Evolutionary conservation across 441 rosid genomes (phyloP).

Genomic region (Populus hybrid): DNA sequence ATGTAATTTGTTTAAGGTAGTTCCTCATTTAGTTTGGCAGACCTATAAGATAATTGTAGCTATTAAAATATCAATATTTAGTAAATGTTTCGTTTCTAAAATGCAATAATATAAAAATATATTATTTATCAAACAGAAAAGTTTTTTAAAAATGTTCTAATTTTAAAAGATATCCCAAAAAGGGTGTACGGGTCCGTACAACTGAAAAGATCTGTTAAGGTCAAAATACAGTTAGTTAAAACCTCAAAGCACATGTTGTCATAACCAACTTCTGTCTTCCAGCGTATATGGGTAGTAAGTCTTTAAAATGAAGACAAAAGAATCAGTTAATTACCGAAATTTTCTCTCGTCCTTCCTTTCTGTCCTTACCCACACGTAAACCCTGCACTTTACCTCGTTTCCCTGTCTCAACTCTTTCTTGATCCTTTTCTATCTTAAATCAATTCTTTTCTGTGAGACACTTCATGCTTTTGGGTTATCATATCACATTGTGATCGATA

Average conservation of each 20-base stretch:
- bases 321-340: neutral
- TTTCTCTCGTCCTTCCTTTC: neutral
- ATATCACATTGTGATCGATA: neutral
- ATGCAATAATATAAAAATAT: fast-evolving
- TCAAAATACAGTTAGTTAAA: neutral
- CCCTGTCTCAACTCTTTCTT: neutral
- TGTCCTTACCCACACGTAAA: neutral
- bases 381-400: neutral
- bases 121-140: fast-evolving
- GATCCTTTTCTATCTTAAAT: neutral
- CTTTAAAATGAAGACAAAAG: neutral
- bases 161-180: no score
- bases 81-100: fast-evolving
- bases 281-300: neutral
- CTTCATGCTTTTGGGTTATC: neutral
- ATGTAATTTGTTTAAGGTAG: no score
- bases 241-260: neutral
- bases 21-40: no score
- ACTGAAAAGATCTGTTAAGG: neutral
- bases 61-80: no score
- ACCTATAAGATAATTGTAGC: no score
- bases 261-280: neutral
- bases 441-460: neutral
- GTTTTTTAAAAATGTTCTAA: no score
- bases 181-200: no score